Conservation (phyloP, 1,284 basidiomycete species). For the Rugosomyces carneus region DNA sequence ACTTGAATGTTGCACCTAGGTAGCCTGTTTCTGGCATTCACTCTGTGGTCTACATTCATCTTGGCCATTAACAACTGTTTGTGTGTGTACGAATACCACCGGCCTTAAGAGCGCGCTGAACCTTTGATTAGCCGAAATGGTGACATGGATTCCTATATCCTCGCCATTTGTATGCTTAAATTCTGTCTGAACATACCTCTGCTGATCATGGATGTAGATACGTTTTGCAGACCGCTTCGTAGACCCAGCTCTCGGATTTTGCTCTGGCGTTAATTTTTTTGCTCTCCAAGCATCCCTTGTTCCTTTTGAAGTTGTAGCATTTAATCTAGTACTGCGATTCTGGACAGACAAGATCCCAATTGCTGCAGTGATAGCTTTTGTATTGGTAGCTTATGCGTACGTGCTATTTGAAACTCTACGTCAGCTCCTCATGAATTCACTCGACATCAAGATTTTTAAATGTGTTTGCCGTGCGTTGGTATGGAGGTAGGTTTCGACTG, state of each 20-base stretch:
- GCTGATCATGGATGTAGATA: constrained; percentile 22
- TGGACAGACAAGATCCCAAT: constrained; percentile 46
- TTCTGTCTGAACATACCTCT: neutral
- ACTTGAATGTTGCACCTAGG: constrained; percentile 18
- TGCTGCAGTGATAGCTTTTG: constrained; percentile 33
- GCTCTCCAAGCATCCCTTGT: constrained; percentile 38
- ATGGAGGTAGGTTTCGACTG: constrained; percentile 47
- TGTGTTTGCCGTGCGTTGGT: constrained; percentile 39
- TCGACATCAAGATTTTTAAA: constrained; percentile 31
- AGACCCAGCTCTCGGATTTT: constrained; percentile 42
- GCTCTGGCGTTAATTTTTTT: constrained; percentile 42
- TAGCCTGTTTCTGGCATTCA: constrained; percentile 40
- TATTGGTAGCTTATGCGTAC: constrained; percentile 35
- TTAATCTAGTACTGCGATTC: constrained; percentile 39
- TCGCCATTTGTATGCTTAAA: constrained; percentile 35
- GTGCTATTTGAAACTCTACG: constrained; percentile 10
- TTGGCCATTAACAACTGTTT: constrained; percentile 42
- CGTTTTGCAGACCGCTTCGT: constrained; percentile 44
- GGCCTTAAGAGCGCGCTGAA: neutral
- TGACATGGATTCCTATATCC: constrained; percentile 45
- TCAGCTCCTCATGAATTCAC: neutral
- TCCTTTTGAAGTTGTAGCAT: constrained; percentile 41
- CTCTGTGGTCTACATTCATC: constrained; percentile 40
- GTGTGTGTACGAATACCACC: constrained; percentile 22
- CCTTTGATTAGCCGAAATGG: constrained; percentile 39